Conservation (phyloP, 164 flowering plant species). For the Macadamia integrifolia region DNA sequence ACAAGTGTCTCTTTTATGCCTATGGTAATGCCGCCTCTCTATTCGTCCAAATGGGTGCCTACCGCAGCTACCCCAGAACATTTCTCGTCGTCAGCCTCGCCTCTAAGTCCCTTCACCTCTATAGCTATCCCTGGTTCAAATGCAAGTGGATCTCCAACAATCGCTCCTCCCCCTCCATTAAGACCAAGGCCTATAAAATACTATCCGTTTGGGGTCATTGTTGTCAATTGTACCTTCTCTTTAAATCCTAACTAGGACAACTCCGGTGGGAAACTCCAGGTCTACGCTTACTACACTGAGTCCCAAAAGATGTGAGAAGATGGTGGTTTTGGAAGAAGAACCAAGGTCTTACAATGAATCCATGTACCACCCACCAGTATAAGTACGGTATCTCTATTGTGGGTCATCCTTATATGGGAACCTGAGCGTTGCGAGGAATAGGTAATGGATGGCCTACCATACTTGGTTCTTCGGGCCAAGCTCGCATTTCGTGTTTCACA, state of each 20-base stretch:
- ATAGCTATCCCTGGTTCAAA: constrained; percentile 49
- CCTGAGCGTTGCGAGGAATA: constrained; percentile 39
- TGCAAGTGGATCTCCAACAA: constrained; percentile 55
- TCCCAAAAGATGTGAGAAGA: constrained; percentile 35
- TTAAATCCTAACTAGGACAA: constrained; percentile 40
- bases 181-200: constrained; percentile 43
- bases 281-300: constrained; percentile 44
- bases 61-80: constrained; percentile 53
- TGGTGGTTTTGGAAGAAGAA: constrained; percentile 41
- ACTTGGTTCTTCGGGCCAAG: constrained; percentile 52
- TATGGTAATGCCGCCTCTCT: constrained; percentile 56
- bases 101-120: constrained; percentile 65
- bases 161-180: constrained; percentile 15
- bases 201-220: constrained; percentile 78
- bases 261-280: constrained; percentile 47
- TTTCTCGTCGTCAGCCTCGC: constrained; percentile 62
- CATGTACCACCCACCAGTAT: constrained; percentile 36
- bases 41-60: constrained; percentile 65
- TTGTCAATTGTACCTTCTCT: constrained; percentile 59
- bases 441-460: constrained; percentile 78
- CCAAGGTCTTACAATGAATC: constrained; percentile 41
- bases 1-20: constrained; percentile 38
- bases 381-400: constrained; percentile 56
- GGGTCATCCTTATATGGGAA: constrained; percentile 63
- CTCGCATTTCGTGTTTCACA: constrained; percentile 64